A percentile compares a stretch with the other conserved stretches of the same genome.
phyloP scores from a whole-genome alignment of 2,329 filamentous ascomycete species.

The Epicoccum nigrum region DNA sequence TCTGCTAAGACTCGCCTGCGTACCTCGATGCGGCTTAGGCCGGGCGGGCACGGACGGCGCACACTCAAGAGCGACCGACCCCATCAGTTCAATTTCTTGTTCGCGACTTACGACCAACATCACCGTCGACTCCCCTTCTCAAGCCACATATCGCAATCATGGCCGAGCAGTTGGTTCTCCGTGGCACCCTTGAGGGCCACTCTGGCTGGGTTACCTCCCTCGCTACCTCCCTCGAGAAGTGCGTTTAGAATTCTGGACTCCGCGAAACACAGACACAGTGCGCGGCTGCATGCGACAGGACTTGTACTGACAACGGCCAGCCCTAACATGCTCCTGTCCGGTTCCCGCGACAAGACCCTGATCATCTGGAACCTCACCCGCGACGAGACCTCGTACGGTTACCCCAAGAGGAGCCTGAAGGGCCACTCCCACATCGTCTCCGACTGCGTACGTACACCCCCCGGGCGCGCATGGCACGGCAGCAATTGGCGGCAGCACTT shows the following conservation, averaged over 20 bases:
- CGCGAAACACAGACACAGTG: constrained; percentile 15
- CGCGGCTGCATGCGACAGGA: constrained; percentile 14
- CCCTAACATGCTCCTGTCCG: constrained; percentile 99
- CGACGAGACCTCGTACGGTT: constrained; percentile 97
- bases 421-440: constrained; percentile 99
- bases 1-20: constrained; percentile 5
- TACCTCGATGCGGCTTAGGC: constrained; percentile 3
- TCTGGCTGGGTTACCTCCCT: constrained; percentile 99
- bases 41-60: constrained; percentile 1
- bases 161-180: constrained; percentile 94
- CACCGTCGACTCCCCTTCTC: constrained; percentile 40
- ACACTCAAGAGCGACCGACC: constrained; percentile 18
- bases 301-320: constrained; percentile 54
- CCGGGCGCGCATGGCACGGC: constrained; percentile 15
- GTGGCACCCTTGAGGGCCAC: constrained; percentile 98
- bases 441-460: constrained; percentile 83
- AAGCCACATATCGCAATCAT: constrained; percentile 60
- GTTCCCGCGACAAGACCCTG: constrained; percentile 95
- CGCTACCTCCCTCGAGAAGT: constrained; percentile 99
- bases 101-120: constrained; percentile 35
- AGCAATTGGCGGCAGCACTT: constrained; percentile 30
- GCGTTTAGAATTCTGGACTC: constrained; percentile 24
- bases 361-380: constrained; percentile 99
- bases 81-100: constrained; percentile 16
- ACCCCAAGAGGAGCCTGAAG: constrained; percentile 98